phyloP scores from a whole-genome alignment of 257 asterid species.

The Plantago ovata region DNA sequence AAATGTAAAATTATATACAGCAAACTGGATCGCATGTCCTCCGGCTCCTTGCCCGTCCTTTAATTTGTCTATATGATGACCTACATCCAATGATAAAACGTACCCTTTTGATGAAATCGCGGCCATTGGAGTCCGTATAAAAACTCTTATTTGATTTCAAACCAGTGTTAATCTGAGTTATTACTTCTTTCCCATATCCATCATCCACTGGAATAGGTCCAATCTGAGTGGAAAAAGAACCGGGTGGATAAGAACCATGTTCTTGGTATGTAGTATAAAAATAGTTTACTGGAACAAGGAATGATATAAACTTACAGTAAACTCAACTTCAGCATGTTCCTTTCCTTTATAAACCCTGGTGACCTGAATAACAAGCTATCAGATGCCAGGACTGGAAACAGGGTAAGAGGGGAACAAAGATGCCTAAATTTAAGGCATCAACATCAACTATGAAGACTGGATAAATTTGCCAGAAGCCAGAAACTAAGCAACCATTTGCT shows the following conservation, averaged over 20 bases:
- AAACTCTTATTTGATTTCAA: slow-evolving; percentile 62
- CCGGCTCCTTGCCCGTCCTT: slow-evolving; percentile 2
- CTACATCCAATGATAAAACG: slow-evolving; percentile 12
- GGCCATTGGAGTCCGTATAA: slow-evolving; percentile 81
- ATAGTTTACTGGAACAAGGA: slow-evolving; percentile 15
- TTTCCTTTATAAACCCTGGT: slow-evolving; percentile 58
- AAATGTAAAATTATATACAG: slow-evolving; percentile 5
- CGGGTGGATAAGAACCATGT: slow-evolving; percentile 13
- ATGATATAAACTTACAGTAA: slow-evolving; percentile 37
- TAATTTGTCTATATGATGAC: slow-evolving; percentile 1
- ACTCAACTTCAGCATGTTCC: slow-evolving; percentile 64
- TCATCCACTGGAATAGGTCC: slow-evolving; percentile 65
- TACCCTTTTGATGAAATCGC: slow-evolving; percentile 80
- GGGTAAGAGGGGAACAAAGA: not conserved
- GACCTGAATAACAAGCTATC: slow-evolving; percentile 37
- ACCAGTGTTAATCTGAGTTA: slow-evolving; percentile 54
- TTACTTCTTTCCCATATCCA: slow-evolving; percentile 74
- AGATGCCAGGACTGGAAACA: slow-evolving; percentile 20
- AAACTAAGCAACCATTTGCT: too few relatives aligned
- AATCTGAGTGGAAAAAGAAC: slow-evolving; percentile 33
- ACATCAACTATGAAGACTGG: slow-evolving; percentile 7
- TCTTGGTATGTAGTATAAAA: slow-evolving; percentile 14
- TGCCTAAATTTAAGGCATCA: not conserved
- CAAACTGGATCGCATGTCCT: slow-evolving; percentile 5
- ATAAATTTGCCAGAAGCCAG: slow-evolving; percentile 4